Evolutionary conservation across 2,329 filamentous ascomycete genomes (phyloP).

Genomic region (Biscogniauxia mediterranea): DNA sequence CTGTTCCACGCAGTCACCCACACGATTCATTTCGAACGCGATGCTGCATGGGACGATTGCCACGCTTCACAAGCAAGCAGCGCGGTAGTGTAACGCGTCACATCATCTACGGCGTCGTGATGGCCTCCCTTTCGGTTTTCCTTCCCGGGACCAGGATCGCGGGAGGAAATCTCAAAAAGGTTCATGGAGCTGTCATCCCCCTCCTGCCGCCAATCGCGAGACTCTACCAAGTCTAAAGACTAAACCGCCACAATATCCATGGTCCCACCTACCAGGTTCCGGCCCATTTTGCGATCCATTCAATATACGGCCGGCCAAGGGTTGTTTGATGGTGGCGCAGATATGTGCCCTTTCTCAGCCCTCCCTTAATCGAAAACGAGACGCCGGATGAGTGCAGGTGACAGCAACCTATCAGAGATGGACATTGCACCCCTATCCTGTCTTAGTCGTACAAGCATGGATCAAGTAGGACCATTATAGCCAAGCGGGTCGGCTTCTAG

Average conservation of each 20-base stretch:
- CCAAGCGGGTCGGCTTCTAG: background rate
- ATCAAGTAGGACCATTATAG: background rate
- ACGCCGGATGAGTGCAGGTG: background rate
- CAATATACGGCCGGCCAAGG: background rate
- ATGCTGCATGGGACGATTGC: conserved; percentile 4
- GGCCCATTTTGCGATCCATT: background rate
- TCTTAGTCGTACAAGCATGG: background rate
- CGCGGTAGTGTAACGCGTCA: background rate
- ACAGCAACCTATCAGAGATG: background rate
- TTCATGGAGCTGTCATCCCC: background rate
- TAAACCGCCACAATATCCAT: background rate
- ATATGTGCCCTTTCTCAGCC: background rate
- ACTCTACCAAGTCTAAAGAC: background rate
- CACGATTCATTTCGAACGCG: conserved; percentile 3
- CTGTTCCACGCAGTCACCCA: conserved; percentile 6
- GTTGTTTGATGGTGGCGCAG: background rate
- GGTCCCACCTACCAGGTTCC: background rate
- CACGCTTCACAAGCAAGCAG: background rate
- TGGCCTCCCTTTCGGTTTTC: background rate
- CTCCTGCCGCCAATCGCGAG: background rate
- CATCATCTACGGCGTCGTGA: background rate
- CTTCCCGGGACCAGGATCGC: background rate
- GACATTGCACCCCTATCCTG: background rate
- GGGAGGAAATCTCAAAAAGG: background rate
- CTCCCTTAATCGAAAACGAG: background rate